A percentile compares a stretch with the other conserved stretches of the same genome.
Conservation (phyloP, 768 basidiomycete genomes). For the Cubamyces lactineus region DNA sequence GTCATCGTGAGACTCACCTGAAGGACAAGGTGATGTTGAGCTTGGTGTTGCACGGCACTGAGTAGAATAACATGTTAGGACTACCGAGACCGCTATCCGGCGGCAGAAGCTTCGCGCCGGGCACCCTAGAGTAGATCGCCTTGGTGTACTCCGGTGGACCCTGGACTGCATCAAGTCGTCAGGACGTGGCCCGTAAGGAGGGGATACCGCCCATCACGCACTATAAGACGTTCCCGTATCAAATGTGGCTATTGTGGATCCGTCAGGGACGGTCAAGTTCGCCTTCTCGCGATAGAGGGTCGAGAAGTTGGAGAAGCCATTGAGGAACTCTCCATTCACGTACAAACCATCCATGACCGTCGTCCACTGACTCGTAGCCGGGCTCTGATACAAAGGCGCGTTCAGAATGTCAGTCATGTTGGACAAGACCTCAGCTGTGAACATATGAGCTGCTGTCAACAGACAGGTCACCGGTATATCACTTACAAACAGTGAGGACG, state of each 20-base stretch:
- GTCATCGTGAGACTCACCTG: background rate
- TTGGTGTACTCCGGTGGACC: background rate
- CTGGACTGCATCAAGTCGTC: background rate
- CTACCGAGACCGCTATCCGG: background rate
- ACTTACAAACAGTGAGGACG: slow-evolving; percentile 18
- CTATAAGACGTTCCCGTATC: slow-evolving; percentile 26
- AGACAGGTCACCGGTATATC: too few relatives aligned
- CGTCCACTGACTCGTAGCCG: slow-evolving; percentile 8
- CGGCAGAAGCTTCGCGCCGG: background rate
- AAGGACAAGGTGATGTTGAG: slow-evolving; percentile 5
- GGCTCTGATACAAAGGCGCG: slow-evolving; percentile 6
- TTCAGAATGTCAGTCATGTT: slow-evolving; percentile 9
- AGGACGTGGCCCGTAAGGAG: background rate
- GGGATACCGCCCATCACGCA: too few relatives aligned
- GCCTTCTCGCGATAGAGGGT: background rate
- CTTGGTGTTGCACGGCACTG: slow-evolving; percentile 2
- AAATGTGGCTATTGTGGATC: slow-evolving; percentile 14
- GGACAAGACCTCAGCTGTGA: slow-evolving; percentile 13
- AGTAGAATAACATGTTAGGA: background rate
- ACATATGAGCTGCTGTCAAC: too few relatives aligned
- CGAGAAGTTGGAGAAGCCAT: slow-evolving; percentile 5
- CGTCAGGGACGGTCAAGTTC: background rate
- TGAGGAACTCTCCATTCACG: slow-evolving; percentile 22
- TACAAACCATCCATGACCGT: slow-evolving; percentile 24
- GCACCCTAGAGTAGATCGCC: background rate